Evolutionary conservation across 495 filamentous ascomycete species (phyloP).

Genomic region (Stereocaulon alpinum): DNA sequence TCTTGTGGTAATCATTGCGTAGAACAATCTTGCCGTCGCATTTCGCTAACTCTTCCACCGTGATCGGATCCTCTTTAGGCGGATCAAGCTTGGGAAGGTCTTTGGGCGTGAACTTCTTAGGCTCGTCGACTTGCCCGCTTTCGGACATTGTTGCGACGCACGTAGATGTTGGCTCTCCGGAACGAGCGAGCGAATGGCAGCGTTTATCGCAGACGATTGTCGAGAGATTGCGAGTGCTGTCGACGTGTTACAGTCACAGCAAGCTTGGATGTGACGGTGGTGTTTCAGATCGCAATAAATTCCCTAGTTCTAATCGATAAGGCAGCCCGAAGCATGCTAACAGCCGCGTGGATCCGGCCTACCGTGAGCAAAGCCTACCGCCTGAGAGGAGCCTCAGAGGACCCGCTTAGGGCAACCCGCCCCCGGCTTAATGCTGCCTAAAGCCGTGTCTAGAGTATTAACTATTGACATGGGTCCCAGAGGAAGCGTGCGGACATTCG

Average conservation of each 20-base stretch:
- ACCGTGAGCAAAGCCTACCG: too few species aligned
- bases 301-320: background rate
- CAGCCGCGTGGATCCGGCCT: too few species aligned
- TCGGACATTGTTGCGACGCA: background rate
- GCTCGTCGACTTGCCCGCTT: conserved; percentile 25
- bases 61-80: conserved; percentile 81
- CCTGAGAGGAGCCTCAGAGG: too few species aligned
- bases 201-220: background rate
- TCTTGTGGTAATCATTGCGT: background rate
- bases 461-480: background rate
- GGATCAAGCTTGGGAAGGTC: conserved; percentile 67
- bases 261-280: background rate
- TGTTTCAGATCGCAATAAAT: background rate
- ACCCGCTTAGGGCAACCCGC: background rate
- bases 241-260: background rate
- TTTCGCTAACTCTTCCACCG: conserved; percentile 59
- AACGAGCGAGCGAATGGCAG: background rate
- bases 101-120: conserved; percentile 77
- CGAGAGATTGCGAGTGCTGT: too few species aligned
- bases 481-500: background rate
- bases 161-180: background rate
- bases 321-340: background rate
- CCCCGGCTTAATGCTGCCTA: background rate
- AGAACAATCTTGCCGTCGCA: conserved; percentile 59
- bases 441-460: too few species aligned